Evolutionary conservation across 352 stramenopile genomes (phyloP), one percentile per base, ranked within the genome.

Genomic region (Blastocystis sp.): DNA sequence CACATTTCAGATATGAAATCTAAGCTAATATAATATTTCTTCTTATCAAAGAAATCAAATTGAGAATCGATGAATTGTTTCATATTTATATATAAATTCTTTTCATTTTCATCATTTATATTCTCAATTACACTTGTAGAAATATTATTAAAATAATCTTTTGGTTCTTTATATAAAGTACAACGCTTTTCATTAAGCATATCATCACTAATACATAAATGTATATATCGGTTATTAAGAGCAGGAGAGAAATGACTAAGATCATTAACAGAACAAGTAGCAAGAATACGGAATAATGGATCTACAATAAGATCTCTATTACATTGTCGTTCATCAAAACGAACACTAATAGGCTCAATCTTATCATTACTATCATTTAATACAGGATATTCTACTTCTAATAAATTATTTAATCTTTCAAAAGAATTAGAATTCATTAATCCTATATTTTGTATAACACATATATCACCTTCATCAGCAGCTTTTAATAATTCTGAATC

Each of bases 181-280:
- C n/a, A n/a, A n/a, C n/a, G n/a, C n/a, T n/a, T n/a, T n/a, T n/a
- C n/a, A n/a, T n/a, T n/a, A n/a, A n/a, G n/a, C n/a, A n/a, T n/a
- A n/a, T n/a, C n/a, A n/a, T n/a, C n/a, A n/a, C n/a, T n/a, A n/a
- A n/a, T n/a, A n/a, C n/a, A n/a, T n/a, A n/a, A n/a, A n/a, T n/a
- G n/a, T n/a, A 58, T 11, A 21, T 49, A 58, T 36, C 48, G 48
- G 39, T 40, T 55, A 9, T 39, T 34, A 21, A 58, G 35, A 48
- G 48, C 30, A 16, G 48, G 48, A 9, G 31, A 55, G 21, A 58
- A 55, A 4, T 34, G 19, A 5, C 23, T 0, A 10, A 58, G 48
- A 37, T 39, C 48, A 25, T 58, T 40, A n/a, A 49, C 48, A 7
- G 48, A 58, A 1, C 34, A 49, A 21, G 48, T 58, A n/a, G 48